Evolutionary conservation across 1,284 basidiomycete genomes (phyloP).

Genomic region (Wallemia hederae): DNA sequence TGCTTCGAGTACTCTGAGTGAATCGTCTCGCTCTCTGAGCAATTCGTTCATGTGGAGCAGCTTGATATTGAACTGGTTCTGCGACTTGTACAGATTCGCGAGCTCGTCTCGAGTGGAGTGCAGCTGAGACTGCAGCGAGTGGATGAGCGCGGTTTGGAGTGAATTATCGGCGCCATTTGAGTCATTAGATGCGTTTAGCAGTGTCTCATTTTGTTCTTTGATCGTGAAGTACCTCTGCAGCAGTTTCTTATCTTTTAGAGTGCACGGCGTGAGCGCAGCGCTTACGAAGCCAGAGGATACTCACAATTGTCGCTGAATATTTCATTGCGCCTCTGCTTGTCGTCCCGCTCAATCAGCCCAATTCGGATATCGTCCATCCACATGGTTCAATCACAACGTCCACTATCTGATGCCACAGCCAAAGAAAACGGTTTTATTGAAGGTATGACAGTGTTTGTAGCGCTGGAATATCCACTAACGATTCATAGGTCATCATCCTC

Average conservation of each 20-base stretch:
- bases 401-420: neutral
- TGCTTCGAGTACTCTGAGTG: conserved; percentile 43
- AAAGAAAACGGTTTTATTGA: conserved; percentile 50
- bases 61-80: conserved; percentile 68
- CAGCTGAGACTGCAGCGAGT: conserved; percentile 75
- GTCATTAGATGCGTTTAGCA: conserved; percentile 32
- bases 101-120: conserved; percentile 66
- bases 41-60: conserved; percentile 78
- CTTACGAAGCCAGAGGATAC: conserved; percentile 11
- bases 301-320: conserved; percentile 65
- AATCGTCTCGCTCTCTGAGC: conserved; percentile 64
- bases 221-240: conserved; percentile 63
- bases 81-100: conserved; percentile 77
- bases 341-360: conserved; percentile 44
- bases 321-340: conserved; percentile 20
- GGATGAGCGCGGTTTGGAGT: conserved; percentile 53
- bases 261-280: conserved; percentile 13
- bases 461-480: neutral
- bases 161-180: conserved; percentile 36
- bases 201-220: conserved; percentile 59
- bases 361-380: conserved; percentile 22
- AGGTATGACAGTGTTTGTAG: conserved; percentile 26
- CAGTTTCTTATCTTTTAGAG: conserved; percentile 61
- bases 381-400: conserved; percentile 2
- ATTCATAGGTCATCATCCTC: conserved; percentile 66